Evolutionary conservation across 176 grass and related monocot species (phyloP).

Genomic region (Eragrostis nindensis): DNA sequence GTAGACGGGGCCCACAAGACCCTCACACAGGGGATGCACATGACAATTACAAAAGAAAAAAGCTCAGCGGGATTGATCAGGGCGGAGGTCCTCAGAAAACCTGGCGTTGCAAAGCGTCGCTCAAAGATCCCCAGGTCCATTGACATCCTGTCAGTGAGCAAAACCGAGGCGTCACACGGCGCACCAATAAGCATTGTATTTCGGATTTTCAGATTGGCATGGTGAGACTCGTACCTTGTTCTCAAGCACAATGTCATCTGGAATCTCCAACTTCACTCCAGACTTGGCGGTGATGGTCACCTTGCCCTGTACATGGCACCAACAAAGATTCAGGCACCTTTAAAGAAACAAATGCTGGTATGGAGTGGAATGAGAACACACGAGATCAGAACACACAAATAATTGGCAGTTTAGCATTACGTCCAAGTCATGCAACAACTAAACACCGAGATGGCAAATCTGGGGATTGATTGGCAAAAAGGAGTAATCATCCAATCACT

Average conservation of each 20-base stretch:
- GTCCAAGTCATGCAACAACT: background rate
- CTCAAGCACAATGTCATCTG: constrained; percentile 69
- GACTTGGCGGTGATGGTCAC: constrained; percentile 69
- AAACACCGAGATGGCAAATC: background rate
- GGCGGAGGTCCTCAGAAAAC: constrained; percentile 41
- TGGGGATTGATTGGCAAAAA: background rate
- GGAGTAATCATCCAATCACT: constrained; percentile 4
- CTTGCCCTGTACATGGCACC: constrained; percentile 53
- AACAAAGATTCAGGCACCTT: constrained; percentile 24
- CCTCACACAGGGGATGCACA: constrained; percentile 33
- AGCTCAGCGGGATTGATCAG: constrained; percentile 23
- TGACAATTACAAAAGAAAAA: constrained; percentile 47
- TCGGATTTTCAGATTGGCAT: background rate
- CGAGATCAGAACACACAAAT: background rate
- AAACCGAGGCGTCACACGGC: background rate
- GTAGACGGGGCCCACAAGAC: constrained; percentile 27
- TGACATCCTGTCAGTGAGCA: constrained; percentile 57
- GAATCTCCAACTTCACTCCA: constrained; percentile 74
- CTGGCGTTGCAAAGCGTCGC: constrained; percentile 1
- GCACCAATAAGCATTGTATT: background rate
- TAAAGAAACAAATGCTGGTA: background rate
- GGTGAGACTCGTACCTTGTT: constrained; percentile 56
- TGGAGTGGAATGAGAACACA: background rate
- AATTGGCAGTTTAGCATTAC: background rate
- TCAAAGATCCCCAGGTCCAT: constrained; percentile 69